Percentiles rank a stretch among this genome's conserved stretches.
Evolutionary conservation across 1,139 yeast species (phyloP).

Genomic region (Sugiyamaella xylanicola): DNA sequence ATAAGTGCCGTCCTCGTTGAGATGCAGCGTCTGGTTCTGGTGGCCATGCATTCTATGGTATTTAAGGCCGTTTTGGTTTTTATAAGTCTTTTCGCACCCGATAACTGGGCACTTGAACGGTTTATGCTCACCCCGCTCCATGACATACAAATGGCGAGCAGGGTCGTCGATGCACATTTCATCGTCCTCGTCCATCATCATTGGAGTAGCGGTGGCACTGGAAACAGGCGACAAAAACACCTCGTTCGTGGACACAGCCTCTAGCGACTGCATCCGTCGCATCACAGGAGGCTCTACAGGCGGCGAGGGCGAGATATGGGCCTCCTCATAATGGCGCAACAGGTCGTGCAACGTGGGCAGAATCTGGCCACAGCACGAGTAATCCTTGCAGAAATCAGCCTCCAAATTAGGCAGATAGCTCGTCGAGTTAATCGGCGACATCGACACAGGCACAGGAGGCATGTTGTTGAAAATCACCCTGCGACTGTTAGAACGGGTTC

Average conservation of each 20-base stretch:
- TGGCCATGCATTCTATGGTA: slow-evolving; percentile 97
- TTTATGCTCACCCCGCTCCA: slow-evolving; percentile 89
- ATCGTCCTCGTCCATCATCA: slow-evolving; percentile 46
- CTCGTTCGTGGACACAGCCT: slow-evolving; percentile 85
- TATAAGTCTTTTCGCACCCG: slow-evolving; percentile 96
- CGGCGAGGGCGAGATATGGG: slow-evolving; percentile 76
- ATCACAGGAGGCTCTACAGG: slow-evolving; percentile 52
- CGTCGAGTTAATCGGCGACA: slow-evolving; percentile 61
- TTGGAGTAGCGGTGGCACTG: slow-evolving; percentile 33
- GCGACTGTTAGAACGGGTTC: slow-evolving; percentile 1
- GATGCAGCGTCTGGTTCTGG: slow-evolving; percentile 88
- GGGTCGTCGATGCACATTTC: slow-evolving; percentile 66
- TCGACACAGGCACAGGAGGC: slow-evolving; percentile 29
- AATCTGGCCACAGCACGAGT: slow-evolving; percentile 91
- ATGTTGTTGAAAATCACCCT: slow-evolving; percentile 40
- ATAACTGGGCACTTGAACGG: slow-evolving; percentile 98
- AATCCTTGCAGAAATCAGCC: slow-evolving; percentile 95
- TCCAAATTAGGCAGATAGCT: slow-evolving; percentile 88
- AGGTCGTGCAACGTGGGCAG: slow-evolving; percentile 92
- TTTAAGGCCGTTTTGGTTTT: slow-evolving; percentile 95
- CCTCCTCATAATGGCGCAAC: slow-evolving; percentile 92
- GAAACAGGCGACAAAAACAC: slow-evolving; percentile 60
- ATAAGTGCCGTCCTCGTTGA: slow-evolving; percentile 90
- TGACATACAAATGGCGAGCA: slow-evolving; percentile 87
- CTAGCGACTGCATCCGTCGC: slow-evolving; percentile 48